These are phyloP conservation scores for Xylaria sp. DNA, from an alignment of 495 filamentous ascomycete genomes.

Conservation along the genomic window DNA sequence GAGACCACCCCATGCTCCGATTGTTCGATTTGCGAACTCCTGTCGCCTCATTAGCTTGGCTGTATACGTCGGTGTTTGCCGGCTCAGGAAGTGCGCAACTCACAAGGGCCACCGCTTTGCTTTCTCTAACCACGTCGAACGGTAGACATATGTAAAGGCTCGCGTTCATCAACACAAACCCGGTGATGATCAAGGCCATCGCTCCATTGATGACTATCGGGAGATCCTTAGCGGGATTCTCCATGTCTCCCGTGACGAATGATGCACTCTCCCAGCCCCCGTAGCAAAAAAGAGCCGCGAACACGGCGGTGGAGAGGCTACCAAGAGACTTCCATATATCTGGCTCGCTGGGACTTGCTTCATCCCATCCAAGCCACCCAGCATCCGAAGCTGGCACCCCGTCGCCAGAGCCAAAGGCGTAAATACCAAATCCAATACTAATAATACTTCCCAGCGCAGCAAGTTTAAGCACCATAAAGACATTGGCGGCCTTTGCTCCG, in stretches of 20 bases:
- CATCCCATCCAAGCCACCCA: constrained; percentile 25
- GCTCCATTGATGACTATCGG: constrained; percentile 40
- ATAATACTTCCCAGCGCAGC: constrained; percentile 29
- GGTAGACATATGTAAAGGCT: constrained; percentile 36
- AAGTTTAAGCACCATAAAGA: constrained; percentile 33
- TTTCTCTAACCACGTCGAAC: constrained; percentile 34
- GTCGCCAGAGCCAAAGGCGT: constrained; percentile 25
- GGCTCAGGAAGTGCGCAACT: constrained; percentile 29
- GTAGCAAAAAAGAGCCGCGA: constrained; percentile 36
- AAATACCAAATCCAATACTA: constrained; percentile 25
- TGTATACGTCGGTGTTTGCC: constrained; percentile 12
- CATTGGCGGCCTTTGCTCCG: constrained; percentile 29
- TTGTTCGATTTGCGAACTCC: constrained; percentile 30
- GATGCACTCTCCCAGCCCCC: constrained; percentile 44
- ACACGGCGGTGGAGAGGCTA: constrained; percentile 33
- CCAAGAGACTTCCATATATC: constrained; percentile 29
- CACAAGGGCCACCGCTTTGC: constrained; percentile 38
- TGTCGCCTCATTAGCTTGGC: constrained; percentile 25
- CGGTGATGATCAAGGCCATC: constrained; percentile 42
- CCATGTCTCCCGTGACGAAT: constrained; percentile 45
- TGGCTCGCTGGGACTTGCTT: constrained; percentile 10
- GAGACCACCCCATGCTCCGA: constrained; percentile 31
- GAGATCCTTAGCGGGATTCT: constrained; percentile 35
- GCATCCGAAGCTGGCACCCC: constrained; percentile 26
- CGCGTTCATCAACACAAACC: constrained; percentile 41